Evolutionary conservation across 2,329 filamentous ascomycete genomes (phyloP), one percentile per base, ranked within the genome.

Genomic region (Escovopsis sp.): DNA sequence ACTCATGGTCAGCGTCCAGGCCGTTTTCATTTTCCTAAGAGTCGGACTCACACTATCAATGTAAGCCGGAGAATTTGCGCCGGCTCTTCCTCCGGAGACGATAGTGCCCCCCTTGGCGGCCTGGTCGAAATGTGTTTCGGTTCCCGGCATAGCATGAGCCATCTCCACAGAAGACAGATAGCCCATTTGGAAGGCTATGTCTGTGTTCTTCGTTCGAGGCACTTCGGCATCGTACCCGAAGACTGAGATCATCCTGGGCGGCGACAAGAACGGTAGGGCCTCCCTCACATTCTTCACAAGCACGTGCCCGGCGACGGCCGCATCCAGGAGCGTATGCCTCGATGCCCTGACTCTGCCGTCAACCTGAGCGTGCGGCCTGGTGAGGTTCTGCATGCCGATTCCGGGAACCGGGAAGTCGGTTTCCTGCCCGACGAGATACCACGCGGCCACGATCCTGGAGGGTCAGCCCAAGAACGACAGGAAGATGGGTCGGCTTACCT

Each of bases 201-300:
- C 66, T 0, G 62, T 62, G 41, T 72, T 68, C 39, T 66, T 63
- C 13, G 65, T 67, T 1, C 52, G 49, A 0, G 59, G 48, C 0
- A 62, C 47, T 0, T 61, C 60, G 4, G 85, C 85, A 70, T 82
- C 61, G 63, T 74, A 61, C 45, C 79, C 58, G 60, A 74, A 65
- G 48, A 78, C 54, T 47, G 72, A 66, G 60, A 79, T 43, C 53
- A 70, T 63, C 35, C 58, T 55, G 5, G 61, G 74, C 37, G 63
- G 62, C 36, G 65, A 68, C 35, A 48, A 53, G 26, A 88, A 63
- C 0, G 83, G 83, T 6, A 88, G 58, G 0, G 66, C 60, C 7
- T 63, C 63, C 31, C 67, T 63, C 3, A 58, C 59, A 53, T 92
- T 90, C 62, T 92, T 92, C 35, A 92, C 62, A 1, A 92, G 63